Evolutionary conservation across 768 basidiomycete genomes (phyloP), one percentile per base, ranked within the genome.

Genomic region (Amanita pseudoporphyria): DNA sequence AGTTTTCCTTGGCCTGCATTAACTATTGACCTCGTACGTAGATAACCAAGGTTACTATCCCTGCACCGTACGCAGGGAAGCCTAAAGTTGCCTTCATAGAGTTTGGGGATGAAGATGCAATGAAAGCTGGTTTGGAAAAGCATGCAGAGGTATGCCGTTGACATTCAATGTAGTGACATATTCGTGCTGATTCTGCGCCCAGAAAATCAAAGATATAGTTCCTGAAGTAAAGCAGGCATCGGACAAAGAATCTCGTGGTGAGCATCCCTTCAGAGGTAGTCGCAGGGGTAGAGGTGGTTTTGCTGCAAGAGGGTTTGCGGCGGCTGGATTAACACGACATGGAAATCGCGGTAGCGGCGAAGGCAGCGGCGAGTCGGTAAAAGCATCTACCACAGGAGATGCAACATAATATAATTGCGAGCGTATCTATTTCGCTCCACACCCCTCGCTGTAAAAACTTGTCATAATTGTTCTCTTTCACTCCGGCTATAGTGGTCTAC

Each of bases 51-150:
- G 72, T 92, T 45, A 72, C 74, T 52, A 73, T 83, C 52, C 86
- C 85, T 0, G 55, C 65, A 55, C 51, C 62, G 10, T 72, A 65
- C 56, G 57, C 65, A 3, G 76, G 77, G 9, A 77, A 81, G 40
- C 65, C 71, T 48, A 79, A 74, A 55, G 71, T 91, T 50, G 87
- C 82, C 1, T 96, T 91, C 60, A 79, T 96, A 46, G 93, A 95
- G 60, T 96, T 95, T 64, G 84, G 80, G 3, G 87, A 89, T 57
- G 90, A 94, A 58, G 87, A 85, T 40, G 72, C 81, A 9, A 88
- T 93, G 87, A 87, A 79, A 57, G 76, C 71, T 16, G 92, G 84
- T 0, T 67, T 94, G 18, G 81, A 78, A 51, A 85, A 81, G 57
- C 84, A 87, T 54, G 76, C 73, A 21, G 81, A 82, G 64, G 90